Evolutionary conservation across 139 green algal species (phyloP), one percentile per base, ranked within the genome.

Genomic region (Ostreobium quekettii): DNA sequence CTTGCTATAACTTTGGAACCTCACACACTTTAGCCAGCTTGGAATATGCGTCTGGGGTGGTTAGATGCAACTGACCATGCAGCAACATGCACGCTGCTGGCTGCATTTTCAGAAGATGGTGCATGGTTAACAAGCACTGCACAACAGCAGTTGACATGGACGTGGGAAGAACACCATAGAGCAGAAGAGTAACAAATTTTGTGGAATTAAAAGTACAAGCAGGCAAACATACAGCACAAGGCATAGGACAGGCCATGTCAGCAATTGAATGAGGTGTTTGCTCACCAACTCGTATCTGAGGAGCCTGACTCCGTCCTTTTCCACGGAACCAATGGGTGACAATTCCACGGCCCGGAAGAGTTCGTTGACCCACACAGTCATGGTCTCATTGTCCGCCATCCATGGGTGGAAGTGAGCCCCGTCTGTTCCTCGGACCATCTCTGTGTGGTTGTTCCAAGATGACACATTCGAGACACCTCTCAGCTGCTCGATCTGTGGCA

Each of bases 331-430:
- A 24, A 28, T 69, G 4, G 29, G 37, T 1, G 37, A 37, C 22
- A 69, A 28, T 19, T 28, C 24, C 0, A 38, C 62, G 22, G 35
- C 26, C 33, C 62, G 32, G 1, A 56, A 69, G 19, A 69, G 62
- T 38, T 69, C 62, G 24, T 36, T 28, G 6, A 69, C 62, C 8
- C 31, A 69, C 1, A 69, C 36, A 7, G 24, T 37, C 28, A 69
- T 28, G 26, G 62, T 15, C 5, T 69, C 62, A 11, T 69, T 22
- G 4, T 6, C 35, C 11, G 62, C 56, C 15, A 69, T 36, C 8
- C 32, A 15, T 6, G 33, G 62, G 15, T 24, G 33, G 36, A 69
- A 69, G 37, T 69, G 62, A 36, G 47, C 28, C 5, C 37, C 62
- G 62, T 69, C 62, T n/a, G 33, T 69, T 53, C 46, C 46, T 19